These are phyloP conservation scores for sunflower (Helianthus annuus) DNA, from an alignment of 129 eudicot genomes.

Conservation along the genomic window HanXRQr2.0-SUNRISE NC_035442.2:19911017-19911516, in stretches of 20 bases:
- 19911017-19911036: conserved; percentile 22
- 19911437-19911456: neutral
- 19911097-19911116: too few species aligned
- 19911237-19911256: conserved; percentile 19
- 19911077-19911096: too few species aligned
- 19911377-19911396: conserved; percentile 31
- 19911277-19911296: conserved; percentile 19
- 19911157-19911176: conserved; percentile 26
- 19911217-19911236: conserved; percentile 10
- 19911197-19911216: conserved; percentile 19
- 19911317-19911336: conserved; percentile 27
- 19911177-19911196: conserved; percentile 22
- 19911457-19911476: neutral
- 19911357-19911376: conserved; percentile 17
- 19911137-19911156: conserved; percentile 18
- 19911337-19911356: conserved; percentile 21
- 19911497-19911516: too few species aligned
- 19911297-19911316: conserved; percentile 25
- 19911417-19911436: conserved; percentile 14
- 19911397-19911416: conserved; percentile 24
- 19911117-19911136: neutral
- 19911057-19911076: conserved; percentile 17
- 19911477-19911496: too few species aligned
- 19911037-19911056: conserved; percentile 5
- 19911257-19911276: conserved; percentile 11